Percentiles rank a stretch among this genome's conserved stretches.
Evolutionary conservation across 495 filamentous ascomycete species (phyloP).

Genomic region (Penicillium subrubescens): DNA sequence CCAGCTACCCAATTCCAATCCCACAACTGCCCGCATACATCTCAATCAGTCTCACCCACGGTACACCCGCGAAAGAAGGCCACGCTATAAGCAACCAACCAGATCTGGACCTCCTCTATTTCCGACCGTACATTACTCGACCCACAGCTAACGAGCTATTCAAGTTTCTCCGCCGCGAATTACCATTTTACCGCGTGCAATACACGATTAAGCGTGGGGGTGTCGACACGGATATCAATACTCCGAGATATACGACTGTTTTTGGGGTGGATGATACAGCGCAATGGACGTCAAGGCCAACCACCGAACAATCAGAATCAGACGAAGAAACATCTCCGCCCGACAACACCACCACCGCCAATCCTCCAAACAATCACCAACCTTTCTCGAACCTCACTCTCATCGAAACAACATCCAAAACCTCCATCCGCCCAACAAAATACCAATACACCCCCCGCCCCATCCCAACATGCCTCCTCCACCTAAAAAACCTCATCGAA

Average conservation of each 20-base stretch:
- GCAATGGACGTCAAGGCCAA: conserved; percentile 23
- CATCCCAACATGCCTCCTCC: conserved; percentile 65
- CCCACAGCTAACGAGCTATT: conserved; percentile 59
- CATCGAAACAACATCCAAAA: conserved; percentile 22
- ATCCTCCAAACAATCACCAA: conserved; percentile 1
- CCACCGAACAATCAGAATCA: conserved; percentile 1
- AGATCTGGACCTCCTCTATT: conserved; percentile 68
- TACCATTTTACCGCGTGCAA: conserved; percentile 73
- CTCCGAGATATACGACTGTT: conserved; percentile 70
- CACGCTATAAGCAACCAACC: conserved; percentile 58
- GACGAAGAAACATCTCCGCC: conserved; percentile 1
- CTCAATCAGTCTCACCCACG: conserved; percentile 33
- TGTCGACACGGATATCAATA: conserved; percentile 60
- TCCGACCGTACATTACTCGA: conserved; percentile 62
- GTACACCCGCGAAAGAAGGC: conserved; percentile 20
- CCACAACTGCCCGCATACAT: conserved; percentile 53
- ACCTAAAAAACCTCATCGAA: conserved; percentile 58
- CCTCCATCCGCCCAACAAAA: conserved; percentile 40
- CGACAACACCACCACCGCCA: conserved; percentile 20
- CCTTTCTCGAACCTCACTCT: conserved; percentile 30
- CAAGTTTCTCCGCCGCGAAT: conserved; percentile 59
- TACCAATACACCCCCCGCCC: conserved; percentile 65
- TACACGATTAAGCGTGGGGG: conserved; percentile 66
- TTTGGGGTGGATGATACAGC: conserved; percentile 69
- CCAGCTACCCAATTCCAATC: conserved; percentile 65